Evolutionary conservation across 2,329 filamentous ascomycete genomes (phyloP).

Genomic region (Elsinoe batatas): DNA sequence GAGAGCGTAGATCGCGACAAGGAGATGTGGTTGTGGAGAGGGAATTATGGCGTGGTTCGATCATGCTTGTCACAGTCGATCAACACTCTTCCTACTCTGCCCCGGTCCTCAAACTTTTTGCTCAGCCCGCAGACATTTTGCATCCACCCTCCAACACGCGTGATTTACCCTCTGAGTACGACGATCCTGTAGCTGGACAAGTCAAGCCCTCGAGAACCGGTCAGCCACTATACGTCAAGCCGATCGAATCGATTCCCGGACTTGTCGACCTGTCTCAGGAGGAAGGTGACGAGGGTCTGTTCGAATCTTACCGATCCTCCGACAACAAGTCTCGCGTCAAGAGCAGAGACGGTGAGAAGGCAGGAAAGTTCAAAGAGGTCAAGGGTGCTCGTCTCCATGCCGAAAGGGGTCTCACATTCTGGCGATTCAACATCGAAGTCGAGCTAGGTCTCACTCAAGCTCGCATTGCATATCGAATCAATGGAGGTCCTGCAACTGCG

Average conservation of each 20-base stretch:
- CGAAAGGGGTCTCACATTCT: slow-evolving; percentile 86
- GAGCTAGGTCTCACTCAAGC: slow-evolving; percentile 70
- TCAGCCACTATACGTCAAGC: slow-evolving; percentile 76
- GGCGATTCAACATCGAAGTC: slow-evolving; percentile 91
- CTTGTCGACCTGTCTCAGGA: slow-evolving; percentile 65
- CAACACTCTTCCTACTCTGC: slow-evolving; percentile 71
- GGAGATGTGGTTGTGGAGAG: slow-evolving; percentile 41
- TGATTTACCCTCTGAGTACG: slow-evolving; percentile 63
- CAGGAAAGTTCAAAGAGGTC: slow-evolving; percentile 73
- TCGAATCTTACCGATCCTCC: slow-evolving; percentile 45
- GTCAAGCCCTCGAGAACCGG: slow-evolving; percentile 77
- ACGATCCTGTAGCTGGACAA: slow-evolving; percentile 81
- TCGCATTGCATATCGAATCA: slow-evolving; percentile 91
- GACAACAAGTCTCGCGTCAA: slow-evolving; percentile 38
- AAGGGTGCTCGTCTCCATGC: slow-evolving; percentile 71
- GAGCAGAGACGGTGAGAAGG: slow-evolving; percentile 64
- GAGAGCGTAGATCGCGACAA: slow-evolving; percentile 35
- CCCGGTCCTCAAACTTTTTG: slow-evolving; percentile 77
- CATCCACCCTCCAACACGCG: slow-evolving; percentile 54
- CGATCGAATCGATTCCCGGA: slow-evolving; percentile 76
- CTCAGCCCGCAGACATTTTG: slow-evolving; percentile 73
- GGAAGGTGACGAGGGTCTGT: slow-evolving; percentile 75
- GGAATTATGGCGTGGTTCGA: slow-evolving; percentile 83
- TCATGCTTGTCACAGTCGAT: slow-evolving; percentile 93
- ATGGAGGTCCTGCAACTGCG: slow-evolving; percentile 72